Conservation (phyloP, 192 early-diverging fungal species). For the Coemansia biformis region DNA sequence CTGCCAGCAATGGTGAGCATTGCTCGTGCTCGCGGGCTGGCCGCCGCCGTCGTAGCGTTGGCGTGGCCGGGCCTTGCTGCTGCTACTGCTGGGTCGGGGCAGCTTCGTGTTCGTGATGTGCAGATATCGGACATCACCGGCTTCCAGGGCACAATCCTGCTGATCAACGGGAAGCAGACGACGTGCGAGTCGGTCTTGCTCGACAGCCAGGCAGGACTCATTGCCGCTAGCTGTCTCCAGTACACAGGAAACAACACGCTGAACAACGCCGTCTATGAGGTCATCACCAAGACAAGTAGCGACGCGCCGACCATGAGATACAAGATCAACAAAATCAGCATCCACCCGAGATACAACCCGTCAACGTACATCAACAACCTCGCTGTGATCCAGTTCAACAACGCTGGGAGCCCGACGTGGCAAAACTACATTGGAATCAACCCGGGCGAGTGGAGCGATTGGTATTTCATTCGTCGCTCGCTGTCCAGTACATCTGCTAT, state of each 20-base stretch:
- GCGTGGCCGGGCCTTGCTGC: not conserved
- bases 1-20: too few relatives aligned
- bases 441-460: conserved; percentile 19
- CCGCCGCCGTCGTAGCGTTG: not conserved
- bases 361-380: conserved; percentile 29
- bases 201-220: conserved; percentile 31
- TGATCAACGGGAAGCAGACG: conserved; percentile 27
- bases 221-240: conserved; percentile 38
- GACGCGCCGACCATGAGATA: conserved; percentile 8
- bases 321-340: conserved; percentile 12
- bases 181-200: conserved; percentile 35
- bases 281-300: conserved; percentile 14
- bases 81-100: not conserved
- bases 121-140: conserved; percentile 6
- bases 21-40: not conserved
- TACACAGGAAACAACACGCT: conserved; percentile 2
- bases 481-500: conserved; percentile 4
- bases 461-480: conserved; percentile 27
- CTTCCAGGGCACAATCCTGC: conserved; percentile 22
- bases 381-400: conserved; percentile 31
- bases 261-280: conserved; percentile 13
- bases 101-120: conserved; percentile 14
- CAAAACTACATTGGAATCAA: conserved; percentile 31
- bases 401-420: conserved; percentile 1
- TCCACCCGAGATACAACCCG: conserved; percentile 23